Evolutionary conservation across 73 alveolate genomes (phyloP), one percentile per base, ranked within the genome.

Genomic region (Stentor coeruleus): DNA sequence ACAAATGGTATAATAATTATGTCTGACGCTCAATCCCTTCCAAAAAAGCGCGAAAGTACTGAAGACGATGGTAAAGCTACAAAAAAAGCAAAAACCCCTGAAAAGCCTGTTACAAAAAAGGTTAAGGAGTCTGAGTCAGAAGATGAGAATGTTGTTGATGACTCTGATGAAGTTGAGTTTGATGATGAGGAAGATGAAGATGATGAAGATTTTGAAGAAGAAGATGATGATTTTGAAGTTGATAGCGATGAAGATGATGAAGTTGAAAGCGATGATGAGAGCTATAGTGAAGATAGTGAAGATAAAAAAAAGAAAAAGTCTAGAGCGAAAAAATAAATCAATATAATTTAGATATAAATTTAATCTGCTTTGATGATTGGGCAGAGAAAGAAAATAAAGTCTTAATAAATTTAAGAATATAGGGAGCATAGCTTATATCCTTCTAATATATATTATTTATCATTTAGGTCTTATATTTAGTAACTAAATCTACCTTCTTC

Each of bases 241-340:
- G 66, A 49, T 11, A 49, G 66, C 66, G 66, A 49, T 49, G 66
- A 49, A 49, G 66, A 49, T 20, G 66, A 49, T 11, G 66, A 49
- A 6, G 66, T 11, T 6, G 66, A 49, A 49, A 49, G 66, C 20
- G 66, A 49, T 11, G 66, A 49, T 49, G 66, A 49, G 20, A 49
- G 66, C 66, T 49, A 49, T 49, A 49, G 66, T 49, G 6, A 6
- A 11, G 66, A 49, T 20, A 49, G 66, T 20, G 6, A 6, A 49
- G 66, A 11, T 20, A 49, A 49, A 49, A 49, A 49, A 20, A 49
- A 49, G 20, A 49, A 20, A 49, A 49, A 49, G 20, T 11, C 66
- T 49, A 6, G 66, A 49, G 66, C 28, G 6, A 49, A 49, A 49
- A 49, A 49, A 20, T 49, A 49, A 49, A n/a, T n/a, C n/a, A n/a